These are phyloP conservation scores for Ogataea hybrid DNA, from an alignment of 1,139 yeast genomes.

Conservation along the genomic window DNA sequence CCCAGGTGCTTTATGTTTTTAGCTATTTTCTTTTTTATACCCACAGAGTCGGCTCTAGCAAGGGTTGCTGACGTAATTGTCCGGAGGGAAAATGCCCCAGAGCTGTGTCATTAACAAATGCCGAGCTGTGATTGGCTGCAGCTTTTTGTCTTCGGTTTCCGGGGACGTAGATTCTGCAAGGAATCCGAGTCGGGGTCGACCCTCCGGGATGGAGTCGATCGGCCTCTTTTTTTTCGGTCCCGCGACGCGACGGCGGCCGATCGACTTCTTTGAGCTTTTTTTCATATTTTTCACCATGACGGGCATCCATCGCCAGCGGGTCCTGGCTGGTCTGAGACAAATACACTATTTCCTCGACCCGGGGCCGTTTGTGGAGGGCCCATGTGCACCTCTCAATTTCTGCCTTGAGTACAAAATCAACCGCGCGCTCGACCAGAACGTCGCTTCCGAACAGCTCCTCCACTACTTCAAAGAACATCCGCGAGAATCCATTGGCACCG, in stretches of 20 bases:
- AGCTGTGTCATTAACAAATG: constrained; percentile 3
- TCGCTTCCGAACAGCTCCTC: neutral
- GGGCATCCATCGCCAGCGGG: constrained; percentile 1
- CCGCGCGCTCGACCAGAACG: neutral
- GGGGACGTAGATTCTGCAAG: constrained; percentile 2
- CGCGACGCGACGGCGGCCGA: too few relatives aligned
- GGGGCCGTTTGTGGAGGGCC: neutral
- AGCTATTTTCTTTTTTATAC: constrained; percentile 1
- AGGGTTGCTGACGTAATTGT: constrained; percentile 7
- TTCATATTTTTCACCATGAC: constrained; percentile 4
- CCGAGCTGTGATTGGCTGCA: constrained; percentile 3
- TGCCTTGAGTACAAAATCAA: constrained; percentile 1
- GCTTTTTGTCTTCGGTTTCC: constrained; percentile 3
- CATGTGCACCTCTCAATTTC: neutral
- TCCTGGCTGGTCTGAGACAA: constrained; percentile 2
- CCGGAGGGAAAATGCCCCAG: neutral
- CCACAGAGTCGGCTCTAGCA: constrained; percentile 2
- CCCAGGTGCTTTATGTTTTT: neutral
- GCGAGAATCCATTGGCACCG: neutral
- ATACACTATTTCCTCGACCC: constrained; percentile 3
- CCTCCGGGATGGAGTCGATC: neutral
- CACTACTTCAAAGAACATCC: constrained; percentile 1
- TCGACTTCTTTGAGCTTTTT: neutral
- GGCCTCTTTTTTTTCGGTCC: too few relatives aligned
- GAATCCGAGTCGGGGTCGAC: constrained; percentile 10